These are phyloP conservation scores for Aureobasidium sp. DNA, from an alignment of 2,329 filamentous ascomycete genomes.

Conservation along the genomic window DNA sequence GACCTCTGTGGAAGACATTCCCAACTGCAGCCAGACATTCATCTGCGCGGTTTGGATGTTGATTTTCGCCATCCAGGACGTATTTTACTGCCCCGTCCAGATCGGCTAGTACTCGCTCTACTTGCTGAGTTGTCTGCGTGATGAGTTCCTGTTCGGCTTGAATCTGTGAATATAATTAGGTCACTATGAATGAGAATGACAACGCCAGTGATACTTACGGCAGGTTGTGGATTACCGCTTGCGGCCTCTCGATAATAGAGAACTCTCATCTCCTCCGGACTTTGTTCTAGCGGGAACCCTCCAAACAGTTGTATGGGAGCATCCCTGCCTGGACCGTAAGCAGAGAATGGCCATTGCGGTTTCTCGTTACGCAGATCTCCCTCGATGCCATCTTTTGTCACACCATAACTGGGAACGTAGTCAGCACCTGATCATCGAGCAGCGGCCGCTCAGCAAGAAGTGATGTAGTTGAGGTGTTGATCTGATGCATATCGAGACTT, in stretches of 20 bases:
- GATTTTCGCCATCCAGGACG: constrained; percentile 57
- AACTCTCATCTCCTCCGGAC: constrained; percentile 77
- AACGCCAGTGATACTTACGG: constrained; percentile 34
- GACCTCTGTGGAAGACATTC: constrained; percentile 4
- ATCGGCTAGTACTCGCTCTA: constrained; percentile 62
- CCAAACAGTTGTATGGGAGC: constrained; percentile 79
- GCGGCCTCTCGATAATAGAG: constrained; percentile 60
- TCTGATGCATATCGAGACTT: background rate
- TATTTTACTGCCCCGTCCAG: constrained; percentile 66
- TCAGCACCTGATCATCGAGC: background rate
- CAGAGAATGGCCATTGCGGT: constrained; percentile 79
- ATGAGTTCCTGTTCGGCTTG: constrained; percentile 56
- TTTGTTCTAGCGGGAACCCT: constrained; percentile 71
- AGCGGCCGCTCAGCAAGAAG: background rate
- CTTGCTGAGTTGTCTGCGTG: constrained; percentile 61
- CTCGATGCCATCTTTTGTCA: constrained; percentile 55
- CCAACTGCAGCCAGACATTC: constrained; percentile 42
- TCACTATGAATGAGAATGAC: background rate
- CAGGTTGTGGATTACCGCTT: constrained; percentile 52
- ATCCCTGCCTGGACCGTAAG: constrained; percentile 71
- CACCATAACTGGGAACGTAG: constrained; percentile 38
- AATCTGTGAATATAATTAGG: constrained; percentile 28
- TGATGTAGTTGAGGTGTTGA: background rate
- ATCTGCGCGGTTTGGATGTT: constrained; percentile 69
- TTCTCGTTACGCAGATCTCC: constrained; percentile 62